phyloP scores from a whole-genome alignment of 805 yeast species.

The Zygoascus flipseniorum region DNA sequence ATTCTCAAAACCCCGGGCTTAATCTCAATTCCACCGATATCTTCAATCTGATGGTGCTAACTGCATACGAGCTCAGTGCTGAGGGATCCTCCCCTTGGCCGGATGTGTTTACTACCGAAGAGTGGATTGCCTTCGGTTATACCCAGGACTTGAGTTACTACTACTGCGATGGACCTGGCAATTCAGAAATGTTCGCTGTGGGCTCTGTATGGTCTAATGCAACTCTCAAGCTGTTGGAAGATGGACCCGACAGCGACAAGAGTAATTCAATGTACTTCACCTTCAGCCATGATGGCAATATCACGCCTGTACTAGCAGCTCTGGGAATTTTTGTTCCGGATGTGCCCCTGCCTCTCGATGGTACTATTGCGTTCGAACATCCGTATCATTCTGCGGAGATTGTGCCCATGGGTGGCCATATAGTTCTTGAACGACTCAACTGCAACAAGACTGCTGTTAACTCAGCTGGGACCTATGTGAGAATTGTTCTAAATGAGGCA shows the following conservation, averaged over 20 bases:
- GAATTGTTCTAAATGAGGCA: slow-evolving; percentile 46
- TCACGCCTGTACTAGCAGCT: slow-evolving; percentile 41
- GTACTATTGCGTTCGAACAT: slow-evolving; percentile 35
- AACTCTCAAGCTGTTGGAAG: slow-evolving; percentile 36
- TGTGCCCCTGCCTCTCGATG: slow-evolving; percentile 35
- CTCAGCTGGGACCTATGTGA: slow-evolving; percentile 31
- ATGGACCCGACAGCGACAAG: slow-evolving; percentile 24
- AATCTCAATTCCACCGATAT: slow-evolving; percentile 36
- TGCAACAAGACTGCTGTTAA: slow-evolving; percentile 32
- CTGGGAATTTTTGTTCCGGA: slow-evolving; percentile 39
- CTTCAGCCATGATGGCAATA: slow-evolving; percentile 51
- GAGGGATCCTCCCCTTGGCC: slow-evolving; percentile 38
- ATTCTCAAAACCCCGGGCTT: slow-evolving; percentile 29
- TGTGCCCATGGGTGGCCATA: slow-evolving; percentile 51
- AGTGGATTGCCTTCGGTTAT: slow-evolving; percentile 38
- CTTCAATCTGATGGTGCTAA: slow-evolving; percentile 34
- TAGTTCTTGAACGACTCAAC: slow-evolving; percentile 41
- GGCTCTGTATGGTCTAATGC: slow-evolving; percentile 44
- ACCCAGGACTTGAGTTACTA: slow-evolving; percentile 35
- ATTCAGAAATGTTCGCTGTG: slow-evolving; percentile 32
- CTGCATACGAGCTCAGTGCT: slow-evolving; percentile 44
- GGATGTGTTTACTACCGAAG: slow-evolving; percentile 41
- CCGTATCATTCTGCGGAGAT: slow-evolving; percentile 42
- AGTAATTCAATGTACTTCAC: slow-evolving; percentile 35
- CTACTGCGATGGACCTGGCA: slow-evolving; percentile 44